Conservation (phyloP, 108 stramenopile species). For the Pseudonitzschia multistriata region DNA sequence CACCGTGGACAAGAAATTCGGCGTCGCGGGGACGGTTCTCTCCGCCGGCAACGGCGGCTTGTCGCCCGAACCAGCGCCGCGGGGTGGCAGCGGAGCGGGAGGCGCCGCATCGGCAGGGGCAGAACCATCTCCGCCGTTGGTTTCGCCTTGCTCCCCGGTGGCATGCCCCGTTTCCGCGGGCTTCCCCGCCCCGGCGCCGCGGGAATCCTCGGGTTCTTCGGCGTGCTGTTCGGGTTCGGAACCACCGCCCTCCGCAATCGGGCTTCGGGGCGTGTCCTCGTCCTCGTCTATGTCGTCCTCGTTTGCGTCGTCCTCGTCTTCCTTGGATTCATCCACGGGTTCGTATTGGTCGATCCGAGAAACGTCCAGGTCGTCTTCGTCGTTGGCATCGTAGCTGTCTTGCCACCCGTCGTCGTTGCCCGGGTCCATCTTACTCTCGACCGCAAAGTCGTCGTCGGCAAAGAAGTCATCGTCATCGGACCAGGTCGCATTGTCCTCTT, state of each 20-base stretch:
- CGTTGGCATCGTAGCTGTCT: background rate
- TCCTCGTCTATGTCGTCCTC: background rate
- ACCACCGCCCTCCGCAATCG: no score
- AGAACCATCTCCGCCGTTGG: background rate
- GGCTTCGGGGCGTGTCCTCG: background rate
- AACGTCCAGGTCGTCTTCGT: background rate
- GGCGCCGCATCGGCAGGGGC: background rate
- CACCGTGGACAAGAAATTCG: background rate
- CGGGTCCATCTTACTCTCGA: background rate
- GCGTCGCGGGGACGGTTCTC: background rate
- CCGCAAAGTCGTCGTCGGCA: background rate
- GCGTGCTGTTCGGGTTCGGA: background rate
- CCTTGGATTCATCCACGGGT: background rate
- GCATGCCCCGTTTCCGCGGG: background rate
- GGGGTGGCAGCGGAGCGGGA: background rate
- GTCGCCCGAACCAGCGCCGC: background rate
- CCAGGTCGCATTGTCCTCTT: background rate
- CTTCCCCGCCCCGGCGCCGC: background rate
- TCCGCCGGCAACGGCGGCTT: background rate
- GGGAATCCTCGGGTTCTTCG: background rate
- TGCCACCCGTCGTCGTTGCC: background rate
- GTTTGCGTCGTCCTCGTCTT: background rate
- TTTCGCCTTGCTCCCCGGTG: background rate
- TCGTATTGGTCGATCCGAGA: background rate
- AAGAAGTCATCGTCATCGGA: constrained; percentile 6